These are phyloP conservation scores for Boechera divaricarpa DNA, from an alignment of 345 rosid genomes.

Conservation along the genomic window DNA sequence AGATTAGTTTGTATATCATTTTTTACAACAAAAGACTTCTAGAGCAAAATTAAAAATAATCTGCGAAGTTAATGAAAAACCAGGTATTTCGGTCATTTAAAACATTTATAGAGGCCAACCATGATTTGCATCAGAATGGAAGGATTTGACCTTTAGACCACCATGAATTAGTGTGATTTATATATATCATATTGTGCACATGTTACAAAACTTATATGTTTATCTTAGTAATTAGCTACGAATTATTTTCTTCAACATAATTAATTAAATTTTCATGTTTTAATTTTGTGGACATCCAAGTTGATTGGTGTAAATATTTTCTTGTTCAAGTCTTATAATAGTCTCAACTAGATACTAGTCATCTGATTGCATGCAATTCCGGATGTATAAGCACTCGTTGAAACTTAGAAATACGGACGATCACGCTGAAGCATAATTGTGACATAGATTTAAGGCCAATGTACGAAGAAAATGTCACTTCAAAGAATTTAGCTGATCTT, in stretches of 20 bases:
- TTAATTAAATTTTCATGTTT: not conserved
- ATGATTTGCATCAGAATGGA: too few species aligned
- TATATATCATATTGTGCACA: too few species aligned
- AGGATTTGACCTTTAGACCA: too few species aligned
- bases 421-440: too few species aligned
- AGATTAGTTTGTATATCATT: not conserved
- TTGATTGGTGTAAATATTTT: not conserved
- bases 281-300: slow-evolving; percentile 11
- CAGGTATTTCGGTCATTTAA: too few species aligned
- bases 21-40: not conserved
- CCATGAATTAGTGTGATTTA: not conserved
- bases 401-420: too few species aligned
- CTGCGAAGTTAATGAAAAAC: too few species aligned
- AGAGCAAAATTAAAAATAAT: not conserved
- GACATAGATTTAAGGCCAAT: too few species aligned
- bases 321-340: not conserved
- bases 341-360: not conserved
- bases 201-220: too few species aligned
- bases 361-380: not conserved
- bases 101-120: too few species aligned
- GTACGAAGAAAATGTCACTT: too few species aligned
- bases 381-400: not conserved
- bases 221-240: not conserved
- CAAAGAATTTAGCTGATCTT: too few species aligned
- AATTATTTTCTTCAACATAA: not conserved